Base-by-base conservation (phyloP, 1,284 basidiomycete genomes). In the Porogramme epimiltina region DNA sequence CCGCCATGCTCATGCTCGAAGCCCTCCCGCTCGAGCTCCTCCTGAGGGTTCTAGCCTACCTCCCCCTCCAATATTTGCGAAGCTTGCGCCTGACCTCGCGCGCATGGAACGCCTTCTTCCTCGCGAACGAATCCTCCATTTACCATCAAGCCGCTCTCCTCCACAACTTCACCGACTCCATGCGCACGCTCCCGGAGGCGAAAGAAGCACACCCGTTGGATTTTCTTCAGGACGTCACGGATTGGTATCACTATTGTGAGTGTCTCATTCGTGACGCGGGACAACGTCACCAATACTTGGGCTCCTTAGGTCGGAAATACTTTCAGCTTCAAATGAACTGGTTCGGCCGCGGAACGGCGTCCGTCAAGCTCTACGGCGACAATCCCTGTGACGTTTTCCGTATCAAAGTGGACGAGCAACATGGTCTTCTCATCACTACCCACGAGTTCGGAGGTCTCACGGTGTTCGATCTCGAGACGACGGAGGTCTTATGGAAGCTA, bases 371-470 rank as follows among this genome's bases (percentile, higher is more conserved):
- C 13, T 64, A 80, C 46, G 60, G 66, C 5, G 51, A 55, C 6
- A 61, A 73, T 3, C 72, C 75, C 28, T 61, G 58, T 18, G 60
- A 64, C 13, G 80, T 87, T 0, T 87, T 90, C 68, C 80, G 88
- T 4, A 81, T 91, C 69, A 91, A 91, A 66, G 75, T 87, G 11
- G 89, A 91, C 53, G 81, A 87, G 62, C 68, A 72, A 31, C 71
- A 68, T 3, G 79, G 80, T 1, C 71, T 85, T 23, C 68, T 85
- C 37, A 78, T 91, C 46, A 77, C 78, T 0, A 87, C 87, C 0
- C 73, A 74, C 39, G 64, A 65, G 9, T 53, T 56, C 16, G 85
- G 87, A 1, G 84, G 85, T 0, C 59, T 90, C 8, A 62, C 62
- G 0, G 85, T 89, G 0, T 73, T 72, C 16, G 80, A 85, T 59